Evolutionary conservation across 164 flowering plant genomes (phyloP).

Genomic region (Amborella trichopoda): DNA sequence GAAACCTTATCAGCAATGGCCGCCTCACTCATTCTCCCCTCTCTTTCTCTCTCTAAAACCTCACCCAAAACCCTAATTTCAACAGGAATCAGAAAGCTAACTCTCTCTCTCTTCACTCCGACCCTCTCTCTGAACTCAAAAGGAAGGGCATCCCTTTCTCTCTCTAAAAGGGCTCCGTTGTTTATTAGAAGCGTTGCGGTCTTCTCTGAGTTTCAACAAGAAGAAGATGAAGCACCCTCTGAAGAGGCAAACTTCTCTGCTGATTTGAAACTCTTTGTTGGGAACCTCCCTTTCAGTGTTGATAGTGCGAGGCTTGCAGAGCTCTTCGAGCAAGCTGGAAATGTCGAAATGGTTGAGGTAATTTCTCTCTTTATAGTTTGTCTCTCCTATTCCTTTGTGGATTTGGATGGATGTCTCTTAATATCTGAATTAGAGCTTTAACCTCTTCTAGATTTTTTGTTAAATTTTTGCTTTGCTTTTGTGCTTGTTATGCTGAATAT

Average conservation of each 20-base stretch:
- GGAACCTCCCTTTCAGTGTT: conserved; percentile 58
- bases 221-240: conserved; percentile 14
- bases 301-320: conserved; percentile 68
- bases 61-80: conserved; percentile 26
- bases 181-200: conserved; percentile 34
- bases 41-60: neutral
- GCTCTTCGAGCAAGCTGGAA: conserved; percentile 61
- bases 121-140: conserved; percentile 12
- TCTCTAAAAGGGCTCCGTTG: neutral
- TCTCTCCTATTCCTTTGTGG: too few relatives aligned
- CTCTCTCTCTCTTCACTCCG: conserved; percentile 9
- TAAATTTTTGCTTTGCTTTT: neutral
- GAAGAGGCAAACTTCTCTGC: conserved; percentile 30
- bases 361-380: neutral
- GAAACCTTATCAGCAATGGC: conserved; percentile 3
- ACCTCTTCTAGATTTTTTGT: neutral
- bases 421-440: neutral
- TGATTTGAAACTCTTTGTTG: conserved; percentile 65
- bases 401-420: too few relatives aligned
- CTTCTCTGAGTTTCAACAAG: conserved; percentile 14
- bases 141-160: conserved; percentile 4
- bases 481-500: too few relatives aligned
- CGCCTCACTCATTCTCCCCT: neutral
- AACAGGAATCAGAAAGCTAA: conserved; percentile 9
- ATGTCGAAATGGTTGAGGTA: conserved; percentile 94